Conservation (phyloP, 2,329 filamentous ascomycete species). For the Dissoconium aciculare region DNA sequence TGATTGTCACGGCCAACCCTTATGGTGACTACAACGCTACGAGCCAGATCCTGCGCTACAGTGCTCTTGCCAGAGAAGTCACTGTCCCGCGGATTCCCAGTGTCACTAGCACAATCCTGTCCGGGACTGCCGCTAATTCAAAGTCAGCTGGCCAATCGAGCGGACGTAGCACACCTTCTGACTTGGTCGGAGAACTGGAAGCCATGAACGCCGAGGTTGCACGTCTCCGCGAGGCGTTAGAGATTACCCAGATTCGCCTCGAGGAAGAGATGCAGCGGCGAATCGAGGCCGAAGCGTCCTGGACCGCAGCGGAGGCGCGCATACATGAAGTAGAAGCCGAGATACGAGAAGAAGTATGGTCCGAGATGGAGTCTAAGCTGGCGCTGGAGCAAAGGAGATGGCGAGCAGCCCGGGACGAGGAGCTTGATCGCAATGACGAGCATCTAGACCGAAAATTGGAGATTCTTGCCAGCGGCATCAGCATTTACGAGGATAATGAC, state of each 20-base stretch:
- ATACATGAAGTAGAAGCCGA: constrained; percentile 68
- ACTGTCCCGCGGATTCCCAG: constrained; percentile 81
- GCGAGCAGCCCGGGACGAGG: constrained; percentile 62
- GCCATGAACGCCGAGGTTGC: constrained; percentile 67
- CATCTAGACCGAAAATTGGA: constrained; percentile 83
- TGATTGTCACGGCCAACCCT: constrained; percentile 93
- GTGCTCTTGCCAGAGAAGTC: constrained; percentile 79
- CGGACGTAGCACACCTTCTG: constrained; percentile 32
- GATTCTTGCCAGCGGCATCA: constrained; percentile 44
- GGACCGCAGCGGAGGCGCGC: constrained; percentile 47
- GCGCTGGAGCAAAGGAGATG: constrained; percentile 58
- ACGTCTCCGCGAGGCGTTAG: constrained; percentile 62
- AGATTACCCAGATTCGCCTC: constrained; percentile 54
- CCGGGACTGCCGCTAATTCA: constrained; percentile 14
- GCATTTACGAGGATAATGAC: constrained; percentile 30
- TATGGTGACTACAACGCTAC: constrained; percentile 92
- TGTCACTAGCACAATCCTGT: constrained; percentile 54
- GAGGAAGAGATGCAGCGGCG: constrained; percentile 56
- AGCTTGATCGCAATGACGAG: constrained; percentile 63
- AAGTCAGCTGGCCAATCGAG: constrained; percentile 22
- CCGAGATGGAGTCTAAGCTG: constrained; percentile 68
- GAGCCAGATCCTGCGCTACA: constrained; percentile 88
- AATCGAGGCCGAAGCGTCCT: constrained; percentile 55
- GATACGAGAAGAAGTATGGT: constrained; percentile 75
- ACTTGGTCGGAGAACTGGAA: constrained; percentile 54